Evolutionary conservation across 306 rosid genomes (phyloP).

Genomic region (Biancaea sappan): DNA sequence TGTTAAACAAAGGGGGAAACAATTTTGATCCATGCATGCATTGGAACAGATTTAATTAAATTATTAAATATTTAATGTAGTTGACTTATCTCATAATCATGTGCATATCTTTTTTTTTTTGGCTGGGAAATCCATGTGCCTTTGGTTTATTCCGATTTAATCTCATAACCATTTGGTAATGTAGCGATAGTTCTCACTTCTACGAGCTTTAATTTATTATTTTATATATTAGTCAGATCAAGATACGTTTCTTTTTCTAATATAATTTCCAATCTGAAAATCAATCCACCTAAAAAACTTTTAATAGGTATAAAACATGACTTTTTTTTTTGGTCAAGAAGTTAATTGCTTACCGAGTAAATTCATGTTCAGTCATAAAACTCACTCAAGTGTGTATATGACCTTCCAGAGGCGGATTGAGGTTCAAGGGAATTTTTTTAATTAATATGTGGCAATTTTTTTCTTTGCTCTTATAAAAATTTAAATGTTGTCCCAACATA

Average conservation of each 20-base stretch:
- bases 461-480: too few relatives aligned
- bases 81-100: conserved; percentile 49
- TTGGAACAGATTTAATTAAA: not conserved
- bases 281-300: not conserved
- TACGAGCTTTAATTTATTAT: not conserved
- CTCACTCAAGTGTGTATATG: too few relatives aligned
- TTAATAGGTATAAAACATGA: too few relatives aligned
- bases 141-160: not conserved
- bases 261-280: not conserved
- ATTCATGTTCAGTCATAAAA: too few relatives aligned
- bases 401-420: too few relatives aligned
- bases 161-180: not conserved
- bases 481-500: too few relatives aligned
- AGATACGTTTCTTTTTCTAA: not conserved
- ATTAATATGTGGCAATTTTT: too few relatives aligned
- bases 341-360: too few relatives aligned
- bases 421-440: too few relatives aligned
- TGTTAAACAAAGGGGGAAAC: not conserved
- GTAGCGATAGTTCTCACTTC: not conserved
- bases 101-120: conserved; percentile 23
- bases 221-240: not conserved
- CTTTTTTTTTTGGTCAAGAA: too few relatives aligned
- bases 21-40: not conserved
- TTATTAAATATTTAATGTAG: conserved; percentile 30
- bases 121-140: conserved; percentile 1